Percentiles rank a stretch among this genome's conserved stretches.
phyloP scores from a whole-genome alignment of 371 early-diverging fungal species.

The Mucor mucedo region DNA sequence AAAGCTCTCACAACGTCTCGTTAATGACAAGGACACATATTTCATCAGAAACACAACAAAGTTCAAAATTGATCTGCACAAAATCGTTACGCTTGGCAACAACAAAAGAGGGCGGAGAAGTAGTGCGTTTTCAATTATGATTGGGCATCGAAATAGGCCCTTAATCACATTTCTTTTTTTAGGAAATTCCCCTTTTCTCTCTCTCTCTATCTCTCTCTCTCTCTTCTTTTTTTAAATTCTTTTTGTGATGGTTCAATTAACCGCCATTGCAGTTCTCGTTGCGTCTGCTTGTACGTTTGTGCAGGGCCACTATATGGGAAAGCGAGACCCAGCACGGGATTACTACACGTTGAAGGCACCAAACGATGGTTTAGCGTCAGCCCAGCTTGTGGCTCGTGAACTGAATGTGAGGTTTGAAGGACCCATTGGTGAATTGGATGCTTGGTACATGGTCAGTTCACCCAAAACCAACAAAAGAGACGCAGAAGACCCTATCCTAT shows the following conservation, averaged over 20 bases:
- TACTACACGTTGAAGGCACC: conserved; percentile 62
- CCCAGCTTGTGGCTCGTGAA: conserved; percentile 42
- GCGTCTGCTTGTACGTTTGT: conserved; percentile 1
- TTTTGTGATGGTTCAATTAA: conserved; percentile 7
- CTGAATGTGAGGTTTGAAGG: conserved; percentile 63
- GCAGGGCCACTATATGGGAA: conserved; percentile 24
- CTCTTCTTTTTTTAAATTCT: neutral
- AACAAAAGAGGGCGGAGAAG: no score
- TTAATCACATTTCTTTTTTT: no score
- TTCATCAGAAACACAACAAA: no score
- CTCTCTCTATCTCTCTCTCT: neutral
- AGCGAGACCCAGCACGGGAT: conserved; percentile 32
- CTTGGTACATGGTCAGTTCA: conserved; percentile 67
- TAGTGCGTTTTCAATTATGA: no score
- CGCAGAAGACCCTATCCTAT: conserved; percentile 18
- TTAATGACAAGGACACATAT: no score
- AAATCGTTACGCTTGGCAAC: no score
- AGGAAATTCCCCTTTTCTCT: no score
- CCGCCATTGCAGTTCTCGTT: conserved; percentile 5
- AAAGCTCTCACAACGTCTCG: no score
- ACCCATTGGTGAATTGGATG: conserved; percentile 68
- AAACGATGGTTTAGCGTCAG: conserved; percentile 26
- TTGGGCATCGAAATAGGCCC: no score
- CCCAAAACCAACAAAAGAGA: conserved; percentile 21
- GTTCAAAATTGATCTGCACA: no score